Evolutionary conservation across 345 rosid genomes (phyloP).

Genomic region (Hibiscus syriacus): DNA sequence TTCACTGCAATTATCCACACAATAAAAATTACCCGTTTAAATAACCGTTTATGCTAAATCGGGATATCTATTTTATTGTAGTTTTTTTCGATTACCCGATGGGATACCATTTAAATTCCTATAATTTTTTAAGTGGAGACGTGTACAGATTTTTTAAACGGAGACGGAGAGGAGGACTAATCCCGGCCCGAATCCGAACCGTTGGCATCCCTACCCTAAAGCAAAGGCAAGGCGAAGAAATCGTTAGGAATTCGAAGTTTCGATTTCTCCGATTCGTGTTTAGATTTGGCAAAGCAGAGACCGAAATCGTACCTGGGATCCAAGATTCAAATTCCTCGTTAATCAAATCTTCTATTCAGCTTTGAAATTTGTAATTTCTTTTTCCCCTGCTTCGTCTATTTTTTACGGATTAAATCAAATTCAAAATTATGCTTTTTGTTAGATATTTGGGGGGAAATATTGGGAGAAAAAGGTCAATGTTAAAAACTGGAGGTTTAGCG

Average conservation of each 20-base stretch:
- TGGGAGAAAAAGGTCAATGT: neutral
- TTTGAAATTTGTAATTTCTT: neutral
- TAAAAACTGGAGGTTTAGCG: slow-evolving; percentile 31
- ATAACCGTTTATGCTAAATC: too few relatives aligned
- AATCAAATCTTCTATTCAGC: neutral
- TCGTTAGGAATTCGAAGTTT: neutral
- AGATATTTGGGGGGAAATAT: neutral
- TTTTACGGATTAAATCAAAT: neutral
- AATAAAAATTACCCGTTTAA: too few relatives aligned
- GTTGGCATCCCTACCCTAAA: too few relatives aligned
- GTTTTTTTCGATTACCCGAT: too few relatives aligned
- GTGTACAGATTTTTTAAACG: too few relatives aligned
- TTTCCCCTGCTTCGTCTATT: neutral
- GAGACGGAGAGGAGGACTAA: too few relatives aligned
- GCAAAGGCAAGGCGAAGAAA: neutral
- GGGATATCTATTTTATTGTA: too few relatives aligned
- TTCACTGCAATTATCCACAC: too few relatives aligned
- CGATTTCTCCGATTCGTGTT: slow-evolving; percentile 1
- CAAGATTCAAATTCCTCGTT: neutral
- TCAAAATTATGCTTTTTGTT: neutral
- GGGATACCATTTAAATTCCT: too few relatives aligned
- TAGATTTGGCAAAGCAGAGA: neutral
- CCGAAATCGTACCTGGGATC: neutral
- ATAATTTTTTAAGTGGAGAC: too few relatives aligned
- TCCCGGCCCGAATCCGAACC: too few relatives aligned